Base-by-base conservation (phyloP, 164 flowering plant species). In the Stephania japonica region DNA sequence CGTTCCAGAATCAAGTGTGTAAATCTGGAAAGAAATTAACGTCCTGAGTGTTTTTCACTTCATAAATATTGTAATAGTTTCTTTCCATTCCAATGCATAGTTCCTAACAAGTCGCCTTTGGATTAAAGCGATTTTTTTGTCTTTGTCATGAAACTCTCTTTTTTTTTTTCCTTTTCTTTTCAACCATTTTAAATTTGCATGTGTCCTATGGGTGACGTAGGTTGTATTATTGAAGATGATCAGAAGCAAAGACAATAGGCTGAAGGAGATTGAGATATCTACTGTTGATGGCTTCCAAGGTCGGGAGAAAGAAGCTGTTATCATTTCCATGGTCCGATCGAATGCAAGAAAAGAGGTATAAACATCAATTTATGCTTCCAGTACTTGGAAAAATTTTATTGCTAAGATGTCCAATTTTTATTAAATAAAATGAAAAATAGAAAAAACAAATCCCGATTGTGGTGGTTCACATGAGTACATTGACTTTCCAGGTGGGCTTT, bases 201-300 rank as follows among this genome's bases (percentile, higher is more conserved):
- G 42, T 8, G 38, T 32, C 38, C 38, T 32, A 32, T 32, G 10
- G 50, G 38, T 62, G 53, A n/a, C 81, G 75, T 75, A 95, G 99
- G 99, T 95, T 78, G 93, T 91, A 74, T 78, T 86, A 24, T 84
- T 95, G 69, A 93, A 76, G 85, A 89, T 86, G 86, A 69, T 88
- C 80, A 89, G 80, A 81, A 84, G 86, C 86, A 91, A 86, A 44
- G 90, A 84, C 23, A 88, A 87, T 75, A 88, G 86, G 76, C 82
- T 95, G 41, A 89, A 89, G 78, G 91, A 90, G 70, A 42, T 93
- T 80, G 99, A 95, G 77, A 90, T 93, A 74, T 95, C 99, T 64
- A 93, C 99, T 10, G 99, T 95, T 44, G 97, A 95, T 86, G 99
- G 98, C 73, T 95, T 95, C 84, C 98, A 95, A 81, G 99, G 99